Conservation (phyloP, 495 filamentous ascomycete genomes). For the Penicillium pancosmium region DNA sequence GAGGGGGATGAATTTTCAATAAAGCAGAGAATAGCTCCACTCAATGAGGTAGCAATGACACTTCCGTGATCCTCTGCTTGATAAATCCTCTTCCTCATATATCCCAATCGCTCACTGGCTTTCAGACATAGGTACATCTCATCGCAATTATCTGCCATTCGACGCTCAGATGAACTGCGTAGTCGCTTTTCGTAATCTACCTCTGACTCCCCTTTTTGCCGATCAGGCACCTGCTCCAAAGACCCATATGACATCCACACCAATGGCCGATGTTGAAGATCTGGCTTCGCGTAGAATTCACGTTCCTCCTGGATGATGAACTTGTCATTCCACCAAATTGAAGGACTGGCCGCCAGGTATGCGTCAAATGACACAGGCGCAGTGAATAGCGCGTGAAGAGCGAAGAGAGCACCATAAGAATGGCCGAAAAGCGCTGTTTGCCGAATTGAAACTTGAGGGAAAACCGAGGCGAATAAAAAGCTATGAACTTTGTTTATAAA, state of each 20-base stretch:
- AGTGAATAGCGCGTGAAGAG: conserved; percentile 25
- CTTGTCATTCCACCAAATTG: conserved; percentile 30
- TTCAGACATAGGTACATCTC: conserved; percentile 16
- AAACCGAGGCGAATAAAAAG: conserved; percentile 17
- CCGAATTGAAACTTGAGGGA: conserved; percentile 15
- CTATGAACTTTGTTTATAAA: conserved; percentile 20
- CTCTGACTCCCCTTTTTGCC: conserved; percentile 7
- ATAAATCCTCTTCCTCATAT: conserved; percentile 16
- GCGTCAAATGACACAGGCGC: conserved; percentile 18
- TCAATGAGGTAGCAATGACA: conserved; percentile 27
- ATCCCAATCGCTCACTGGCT: conserved; percentile 7
- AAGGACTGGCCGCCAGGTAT: conserved; percentile 30
- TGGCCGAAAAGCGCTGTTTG: conserved; percentile 27
- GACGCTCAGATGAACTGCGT: conserved; percentile 9
- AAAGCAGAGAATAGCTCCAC: conserved; percentile 23
- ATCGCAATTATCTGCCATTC: conserved; percentile 29
- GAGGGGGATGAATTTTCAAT: conserved; percentile 6
- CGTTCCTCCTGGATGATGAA: conserved; percentile 20
- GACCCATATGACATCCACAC: conserved; percentile 25
- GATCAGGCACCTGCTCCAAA: conserved; percentile 23
- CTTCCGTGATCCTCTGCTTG: conserved; percentile 32
- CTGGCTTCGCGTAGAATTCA: conserved; percentile 6
- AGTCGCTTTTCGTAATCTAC: conserved; percentile 17
- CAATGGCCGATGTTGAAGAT: not conserved
- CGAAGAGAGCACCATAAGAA: conserved; percentile 27